These are phyloP conservation scores for Candida sanyaensis DNA, from an alignment of 1,139 yeast genomes.

Conservation along the genomic window DNA sequence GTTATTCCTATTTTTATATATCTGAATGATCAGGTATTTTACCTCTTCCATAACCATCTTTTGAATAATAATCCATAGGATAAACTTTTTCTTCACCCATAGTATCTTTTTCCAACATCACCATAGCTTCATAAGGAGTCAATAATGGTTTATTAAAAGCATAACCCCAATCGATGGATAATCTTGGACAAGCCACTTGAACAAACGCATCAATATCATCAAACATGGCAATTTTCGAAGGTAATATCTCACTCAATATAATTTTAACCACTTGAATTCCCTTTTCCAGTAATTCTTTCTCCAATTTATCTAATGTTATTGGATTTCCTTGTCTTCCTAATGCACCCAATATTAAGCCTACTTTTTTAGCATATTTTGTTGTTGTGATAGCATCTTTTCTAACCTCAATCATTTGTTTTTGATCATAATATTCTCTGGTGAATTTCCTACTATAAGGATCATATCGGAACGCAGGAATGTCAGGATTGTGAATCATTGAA, in stretches of 20 bases:
- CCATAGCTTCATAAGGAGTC: slow-evolving; percentile 97
- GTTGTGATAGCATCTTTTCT: slow-evolving; percentile 69
- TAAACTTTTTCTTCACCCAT: slow-evolving; percentile 69
- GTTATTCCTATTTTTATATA: no score
- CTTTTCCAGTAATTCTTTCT: slow-evolving; percentile 47
- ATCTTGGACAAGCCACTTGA: slow-evolving; percentile 96
- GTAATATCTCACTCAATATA: slow-evolving; percentile 89
- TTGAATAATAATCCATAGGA: slow-evolving; percentile 95
- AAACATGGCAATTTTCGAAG: slow-evolving; percentile 90
- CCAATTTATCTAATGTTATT: slow-evolving; percentile 67
- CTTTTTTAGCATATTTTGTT: slow-evolving; percentile 62
- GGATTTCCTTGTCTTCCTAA: slow-evolving; percentile 95
- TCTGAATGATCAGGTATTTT: slow-evolving; percentile 49
- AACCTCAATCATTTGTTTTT: slow-evolving; percentile 72
- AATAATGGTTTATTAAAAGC: slow-evolving; percentile 90
- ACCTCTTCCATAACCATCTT: slow-evolving; percentile 94
- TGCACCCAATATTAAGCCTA: slow-evolving; percentile 92
- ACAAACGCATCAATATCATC: slow-evolving; percentile 93
- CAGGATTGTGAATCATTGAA: slow-evolving; percentile 98
- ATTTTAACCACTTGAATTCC: slow-evolving; percentile 80
- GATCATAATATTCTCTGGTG: slow-evolving; percentile 87
- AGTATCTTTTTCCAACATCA: slow-evolving; percentile 71
- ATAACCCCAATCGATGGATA: slow-evolving; percentile 98
- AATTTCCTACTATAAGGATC: slow-evolving; percentile 94
- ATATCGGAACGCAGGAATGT: slow-evolving; percentile 85